These are phyloP conservation scores for Emmonsiellopsis sp. DNA, from an alignment of 2,329 filamentous ascomycete species.

Conservation along the genomic window DNA sequence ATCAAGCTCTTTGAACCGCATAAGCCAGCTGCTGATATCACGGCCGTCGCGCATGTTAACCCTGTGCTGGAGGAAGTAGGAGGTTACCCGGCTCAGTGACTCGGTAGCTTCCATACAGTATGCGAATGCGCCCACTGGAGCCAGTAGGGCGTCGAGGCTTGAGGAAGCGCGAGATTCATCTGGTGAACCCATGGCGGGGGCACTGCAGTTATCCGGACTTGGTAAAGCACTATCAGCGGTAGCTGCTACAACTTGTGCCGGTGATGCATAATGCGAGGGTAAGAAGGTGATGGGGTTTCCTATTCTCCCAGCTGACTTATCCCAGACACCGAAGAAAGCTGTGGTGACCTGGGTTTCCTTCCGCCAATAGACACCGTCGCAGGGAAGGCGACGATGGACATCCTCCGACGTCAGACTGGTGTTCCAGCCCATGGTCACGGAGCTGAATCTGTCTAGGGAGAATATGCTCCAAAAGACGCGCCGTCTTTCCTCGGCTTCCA, in stretches of 20 bases:
- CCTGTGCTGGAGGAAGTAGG: constrained; percentile 27
- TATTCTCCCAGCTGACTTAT: constrained; percentile 17
- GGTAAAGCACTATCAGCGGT: neutral
- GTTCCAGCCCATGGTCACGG: constrained; percentile 29
- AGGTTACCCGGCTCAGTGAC: constrained; percentile 25
- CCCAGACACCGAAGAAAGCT: constrained; percentile 34
- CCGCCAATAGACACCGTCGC: constrained; percentile 27
- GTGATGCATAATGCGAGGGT: neutral
- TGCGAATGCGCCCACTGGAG: constrained; percentile 24
- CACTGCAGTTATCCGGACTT: too few relatives aligned
- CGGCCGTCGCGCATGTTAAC: constrained; percentile 19
- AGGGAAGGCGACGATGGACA: constrained; percentile 26
- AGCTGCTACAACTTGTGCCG: neutral
- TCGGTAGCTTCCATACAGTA: constrained; percentile 26
- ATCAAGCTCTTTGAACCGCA: constrained; percentile 24
- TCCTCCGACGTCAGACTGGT: constrained; percentile 25
- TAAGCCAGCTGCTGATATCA: constrained; percentile 26
- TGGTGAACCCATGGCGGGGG: neutral
- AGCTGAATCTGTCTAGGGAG: constrained; percentile 29
- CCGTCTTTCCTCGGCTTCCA: constrained; percentile 27
- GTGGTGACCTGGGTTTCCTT: constrained; percentile 19
- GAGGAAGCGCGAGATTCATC: neutral
- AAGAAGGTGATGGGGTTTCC: constrained; percentile 9
- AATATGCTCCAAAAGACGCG: constrained; percentile 32
- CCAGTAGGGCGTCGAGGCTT: constrained; percentile 16